phyloP scores from a whole-genome alignment of 2,329 filamentous ascomycete species.

The Phyllosticta capitalensis region DNA sequence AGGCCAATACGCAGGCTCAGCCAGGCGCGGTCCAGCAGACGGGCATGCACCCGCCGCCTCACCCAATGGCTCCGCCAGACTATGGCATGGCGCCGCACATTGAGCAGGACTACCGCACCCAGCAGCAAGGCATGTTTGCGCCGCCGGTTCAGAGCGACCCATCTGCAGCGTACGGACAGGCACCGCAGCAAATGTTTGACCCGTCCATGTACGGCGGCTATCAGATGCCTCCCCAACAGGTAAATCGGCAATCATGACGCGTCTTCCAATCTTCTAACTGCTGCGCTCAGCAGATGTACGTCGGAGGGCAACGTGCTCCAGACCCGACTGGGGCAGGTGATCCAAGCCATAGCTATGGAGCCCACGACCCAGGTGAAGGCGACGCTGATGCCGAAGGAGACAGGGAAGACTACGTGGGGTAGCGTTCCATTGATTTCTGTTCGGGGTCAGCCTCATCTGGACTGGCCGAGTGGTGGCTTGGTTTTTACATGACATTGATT shows the following conservation, averaged over 20 bases:
- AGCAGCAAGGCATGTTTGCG: conserved; percentile 70
- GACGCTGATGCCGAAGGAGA: conserved; percentile 32
- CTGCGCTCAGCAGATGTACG: conserved; percentile 25
- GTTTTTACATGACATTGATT: not conserved
- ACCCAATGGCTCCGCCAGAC: conserved; percentile 46
- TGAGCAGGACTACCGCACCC: conserved; percentile 58
- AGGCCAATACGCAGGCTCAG: conserved; percentile 30
- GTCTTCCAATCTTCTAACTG: conserved; percentile 10
- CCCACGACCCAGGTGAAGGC: conserved; percentile 24
- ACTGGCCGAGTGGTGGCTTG: not conserved
- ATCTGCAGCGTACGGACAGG: conserved; percentile 63
- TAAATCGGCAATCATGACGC: conserved; percentile 34
- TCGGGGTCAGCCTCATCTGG: not conserved
- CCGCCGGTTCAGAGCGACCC: conserved; percentile 68
- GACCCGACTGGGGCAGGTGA: conserved; percentile 28
- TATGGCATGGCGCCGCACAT: conserved; percentile 52
- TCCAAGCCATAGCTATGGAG: conserved; percentile 26
- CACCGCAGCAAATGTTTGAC: conserved; percentile 66
- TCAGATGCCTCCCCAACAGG: conserved; percentile 74
- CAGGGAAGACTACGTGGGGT: conserved; percentile 27
- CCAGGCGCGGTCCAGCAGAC: conserved; percentile 27
- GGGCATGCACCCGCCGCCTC: conserved; percentile 32
- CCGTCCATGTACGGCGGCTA: conserved; percentile 77
- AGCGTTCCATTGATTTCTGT: not conserved
- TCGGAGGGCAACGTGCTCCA: conserved; percentile 28